These are phyloP conservation scores for Linnemannia zychae DNA, from an alignment of 192 early-diverging fungal genomes.

Conservation along the genomic window DNA sequence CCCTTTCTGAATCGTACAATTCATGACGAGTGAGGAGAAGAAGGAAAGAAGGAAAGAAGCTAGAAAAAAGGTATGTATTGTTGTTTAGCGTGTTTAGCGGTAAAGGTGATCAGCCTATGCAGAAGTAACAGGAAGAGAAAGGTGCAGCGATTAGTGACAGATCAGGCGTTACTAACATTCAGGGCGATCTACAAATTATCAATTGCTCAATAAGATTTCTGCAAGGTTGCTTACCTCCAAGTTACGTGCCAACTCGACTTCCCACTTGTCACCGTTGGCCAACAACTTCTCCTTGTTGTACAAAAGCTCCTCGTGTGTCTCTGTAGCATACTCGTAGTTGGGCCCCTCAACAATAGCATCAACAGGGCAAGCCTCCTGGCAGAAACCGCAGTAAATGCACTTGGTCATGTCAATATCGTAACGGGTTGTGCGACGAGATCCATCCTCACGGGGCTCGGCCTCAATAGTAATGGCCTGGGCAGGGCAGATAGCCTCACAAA, in stretches of 20 bases:
- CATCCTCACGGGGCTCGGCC: slow-evolving; percentile 96
- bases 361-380: slow-evolving; percentile 96
- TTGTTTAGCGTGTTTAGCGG: slow-evolving; percentile 68
- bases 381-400: slow-evolving; percentile 98
- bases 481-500: slow-evolving; percentile 98
- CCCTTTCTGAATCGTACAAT: not conserved
- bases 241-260: slow-evolving; percentile 91
- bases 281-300: slow-evolving; percentile 99
- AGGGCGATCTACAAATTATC: too few relatives aligned
- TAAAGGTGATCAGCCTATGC: slow-evolving; percentile 67
- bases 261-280: slow-evolving; percentile 99
- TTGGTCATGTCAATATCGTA: slow-evolving; percentile 99
- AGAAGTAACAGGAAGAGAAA: not conserved
- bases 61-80: not conserved
- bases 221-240: slow-evolving; percentile 37
- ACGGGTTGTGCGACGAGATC: slow-evolving; percentile 92
- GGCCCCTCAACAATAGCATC: slow-evolving; percentile 99
- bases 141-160: not conserved
- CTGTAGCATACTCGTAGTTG: slow-evolving; percentile 97
- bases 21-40: not conserved
- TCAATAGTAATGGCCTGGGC: slow-evolving; percentile 99
- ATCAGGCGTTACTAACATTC: too few relatives aligned
- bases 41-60: not conserved
- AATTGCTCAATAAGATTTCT: not conserved
- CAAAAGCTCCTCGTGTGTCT: slow-evolving; percentile 97